Evolutionary conservation across 345 rosid genomes (phyloP), one percentile per base, ranked within the genome.

Genomic region (Kernera saxatilis): DNA sequence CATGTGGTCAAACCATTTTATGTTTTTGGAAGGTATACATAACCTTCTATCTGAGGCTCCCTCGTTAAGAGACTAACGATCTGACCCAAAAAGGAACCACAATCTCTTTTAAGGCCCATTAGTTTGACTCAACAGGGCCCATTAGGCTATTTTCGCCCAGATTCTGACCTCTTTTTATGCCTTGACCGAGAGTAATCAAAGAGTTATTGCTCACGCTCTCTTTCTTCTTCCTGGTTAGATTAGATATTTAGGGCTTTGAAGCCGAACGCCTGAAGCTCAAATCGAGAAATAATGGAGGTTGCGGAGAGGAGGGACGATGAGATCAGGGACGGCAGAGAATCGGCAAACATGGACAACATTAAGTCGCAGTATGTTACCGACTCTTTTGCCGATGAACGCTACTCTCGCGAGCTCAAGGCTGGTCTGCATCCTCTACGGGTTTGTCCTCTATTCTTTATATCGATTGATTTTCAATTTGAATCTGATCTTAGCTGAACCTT

Each of bases 361-460:
- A 71, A 76, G 63, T 71, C 73, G 37, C 74, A 67, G 26, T 72
- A 67, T 14, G 67, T n/a, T 29, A 21, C 70, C 14, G 74, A 75
- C 64, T 56, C 76, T 15, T 33, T 50, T 46, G 49, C 74, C 49
- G 87, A 88, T 65, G 92, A 93, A 74, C 89, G 92, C 77, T 83
- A 80, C 29, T 82, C 90, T 37, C 91, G 84, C 36, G 97, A 89
- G 14, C 92, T 86, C 76, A 91, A 93, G 70, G 88, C 87, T 73
- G 83, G 93, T 35, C 77, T 89, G 30, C 98, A 94, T 75, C 95
- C 99, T 74, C 95, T 94, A 51, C 87, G 88, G 97, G 97, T 93
- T 37, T 58, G 54, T 60, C 59, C 3, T 49, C 57, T 39, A 2
- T 7, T 8, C 27, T 50, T 19, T 25, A 6, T 9, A 1, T 41